Conservation (phyloP, 768 basidiomycete species). For the Boletus rubescentipes region DNA sequence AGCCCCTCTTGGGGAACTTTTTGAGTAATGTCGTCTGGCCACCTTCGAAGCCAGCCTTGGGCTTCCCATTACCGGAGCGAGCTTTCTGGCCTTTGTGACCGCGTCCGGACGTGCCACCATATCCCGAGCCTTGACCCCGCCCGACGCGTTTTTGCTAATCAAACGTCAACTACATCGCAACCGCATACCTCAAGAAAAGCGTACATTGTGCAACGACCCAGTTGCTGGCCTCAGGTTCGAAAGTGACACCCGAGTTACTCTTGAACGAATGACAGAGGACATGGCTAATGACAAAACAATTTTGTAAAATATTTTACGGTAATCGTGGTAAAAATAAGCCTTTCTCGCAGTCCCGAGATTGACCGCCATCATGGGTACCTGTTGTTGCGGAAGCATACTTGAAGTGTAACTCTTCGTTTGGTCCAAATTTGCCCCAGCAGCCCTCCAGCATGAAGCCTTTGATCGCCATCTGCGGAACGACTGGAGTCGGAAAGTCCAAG, state of each 20-base stretch:
- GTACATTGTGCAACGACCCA: constrained; percentile 67
- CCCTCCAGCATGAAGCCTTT: constrained; percentile 48
- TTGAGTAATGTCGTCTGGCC: constrained; percentile 94
- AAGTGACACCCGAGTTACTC: constrained; percentile 49
- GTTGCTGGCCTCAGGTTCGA: constrained; percentile 71
- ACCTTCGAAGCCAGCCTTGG: constrained; percentile 85
- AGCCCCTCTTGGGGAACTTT: constrained; percentile 90
- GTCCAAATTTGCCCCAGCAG: neutral
- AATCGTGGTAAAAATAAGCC: neutral
- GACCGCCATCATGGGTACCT: no score
- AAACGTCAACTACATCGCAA: constrained; percentile 7
- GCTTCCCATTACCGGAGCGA: constrained; percentile 83
- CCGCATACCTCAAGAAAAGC: constrained; percentile 8
- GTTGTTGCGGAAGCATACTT: no score
- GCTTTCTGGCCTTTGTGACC: constrained; percentile 97
- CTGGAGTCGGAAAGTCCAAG: constrained; percentile 94
- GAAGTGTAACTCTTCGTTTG: neutral
- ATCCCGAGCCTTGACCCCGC: constrained; percentile 87
- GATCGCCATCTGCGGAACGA: constrained; percentile 89
- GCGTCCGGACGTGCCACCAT: constrained; percentile 89
- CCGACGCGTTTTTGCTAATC: constrained; percentile 90
- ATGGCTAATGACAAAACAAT: constrained; percentile 19
- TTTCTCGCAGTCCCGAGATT: no score
- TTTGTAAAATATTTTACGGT: neutral
- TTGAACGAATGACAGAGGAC: constrained; percentile 37